Base-by-base conservation (phyloP, 2,329 filamentous ascomycete species). In the Allantophomopsis lycopodina region DNA sequence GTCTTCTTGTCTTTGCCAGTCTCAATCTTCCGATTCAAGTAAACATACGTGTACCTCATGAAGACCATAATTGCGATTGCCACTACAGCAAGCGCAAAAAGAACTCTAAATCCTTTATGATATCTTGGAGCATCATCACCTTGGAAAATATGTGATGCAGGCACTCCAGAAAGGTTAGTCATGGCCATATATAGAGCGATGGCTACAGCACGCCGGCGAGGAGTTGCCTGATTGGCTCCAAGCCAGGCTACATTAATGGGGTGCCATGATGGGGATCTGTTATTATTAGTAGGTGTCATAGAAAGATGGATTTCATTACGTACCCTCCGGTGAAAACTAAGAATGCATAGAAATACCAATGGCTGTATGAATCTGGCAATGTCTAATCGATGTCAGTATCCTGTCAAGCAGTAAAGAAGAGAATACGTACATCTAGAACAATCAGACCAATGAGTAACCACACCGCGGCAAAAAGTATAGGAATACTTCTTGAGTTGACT, bases 101-200 rank as follows among this genome's bases (percentile, higher is more conserved):
- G 52, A 1, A 66, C 60, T 33, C 60, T 63, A 47, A 79, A 78
- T 1, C 73, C 75, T 1, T 63, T 60, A 5, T 60, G 55, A 46
- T 78, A 78, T 4, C 61, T 55, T 0, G 72, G 72, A 11, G 44
- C 47, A 48, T 71, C 68, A 18, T 64, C 56, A 3, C 64, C 55
- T 5, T 64, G 56, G 44, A 71, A 71, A 13, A 53, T 44, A 12
- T 54, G 51, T 2, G 50, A 40, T 5, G 43, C 42, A 11, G 49
- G 63, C 23, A 68, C 61, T 1, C 53, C 56, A n/a, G 59, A 56
- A 0, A 60, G 56, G 46, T 69, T 65, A 2, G 64, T 59, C 20
- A 57, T 62, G 63, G 69, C 69, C 49, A 79, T 80, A 55, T 80
- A 80, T n/a, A 74, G 57, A 0, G 73, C 76, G 0, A 73, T 69